A percentile compares a stretch with the other conserved stretches of the same genome.
Evolutionary conservation across 768 basidiomycete genomes (phyloP).

Genomic region (Postia placenta): DNA sequence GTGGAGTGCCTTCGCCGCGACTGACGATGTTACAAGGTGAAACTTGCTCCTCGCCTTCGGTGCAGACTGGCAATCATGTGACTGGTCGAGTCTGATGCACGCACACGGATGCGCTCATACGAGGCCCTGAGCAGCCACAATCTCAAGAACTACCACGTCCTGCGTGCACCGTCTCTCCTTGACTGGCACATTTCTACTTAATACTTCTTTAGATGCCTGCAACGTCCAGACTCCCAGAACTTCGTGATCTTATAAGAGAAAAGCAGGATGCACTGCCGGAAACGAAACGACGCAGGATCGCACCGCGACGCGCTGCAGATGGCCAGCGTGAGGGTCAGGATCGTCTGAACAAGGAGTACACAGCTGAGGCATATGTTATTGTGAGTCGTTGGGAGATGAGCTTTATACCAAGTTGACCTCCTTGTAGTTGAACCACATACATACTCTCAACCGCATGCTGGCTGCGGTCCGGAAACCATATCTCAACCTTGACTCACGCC

Average conservation of each 20-base stretch:
- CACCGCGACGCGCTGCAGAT: slow-evolving; percentile 24
- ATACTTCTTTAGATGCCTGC: too few relatives aligned
- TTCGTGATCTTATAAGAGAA: slow-evolving; percentile 44
- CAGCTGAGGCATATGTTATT: slow-evolving; percentile 71
- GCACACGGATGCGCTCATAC: too few relatives aligned
- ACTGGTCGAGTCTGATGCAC: too few relatives aligned
- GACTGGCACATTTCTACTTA: too few relatives aligned
- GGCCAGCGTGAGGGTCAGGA: slow-evolving; percentile 31
- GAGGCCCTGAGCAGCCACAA: too few relatives aligned
- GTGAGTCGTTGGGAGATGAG: slow-evolving; percentile 29
- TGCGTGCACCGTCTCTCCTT: too few relatives aligned
- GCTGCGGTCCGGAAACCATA: slow-evolving; percentile 78
- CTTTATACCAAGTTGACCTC: background rate
- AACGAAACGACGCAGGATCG: slow-evolving; percentile 45
- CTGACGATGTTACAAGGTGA: too few relatives aligned
- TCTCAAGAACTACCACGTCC: too few relatives aligned
- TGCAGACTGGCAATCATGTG: too few relatives aligned
- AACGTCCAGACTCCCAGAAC: slow-evolving; percentile 56
- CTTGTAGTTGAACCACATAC: slow-evolving; percentile 67
- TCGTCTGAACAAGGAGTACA: slow-evolving; percentile 55
- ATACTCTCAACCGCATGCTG: slow-evolving; percentile 66
- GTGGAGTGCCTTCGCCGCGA: too few relatives aligned
- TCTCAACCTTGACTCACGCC: slow-evolving; percentile 66
- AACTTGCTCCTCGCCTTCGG: too few relatives aligned
- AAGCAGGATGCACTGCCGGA: slow-evolving; percentile 37